These are phyloP conservation scores for Ampelocalamus luodianensis DNA, from an alignment of 176 grass and related monocot species.

Conservation along the genomic window DNA sequence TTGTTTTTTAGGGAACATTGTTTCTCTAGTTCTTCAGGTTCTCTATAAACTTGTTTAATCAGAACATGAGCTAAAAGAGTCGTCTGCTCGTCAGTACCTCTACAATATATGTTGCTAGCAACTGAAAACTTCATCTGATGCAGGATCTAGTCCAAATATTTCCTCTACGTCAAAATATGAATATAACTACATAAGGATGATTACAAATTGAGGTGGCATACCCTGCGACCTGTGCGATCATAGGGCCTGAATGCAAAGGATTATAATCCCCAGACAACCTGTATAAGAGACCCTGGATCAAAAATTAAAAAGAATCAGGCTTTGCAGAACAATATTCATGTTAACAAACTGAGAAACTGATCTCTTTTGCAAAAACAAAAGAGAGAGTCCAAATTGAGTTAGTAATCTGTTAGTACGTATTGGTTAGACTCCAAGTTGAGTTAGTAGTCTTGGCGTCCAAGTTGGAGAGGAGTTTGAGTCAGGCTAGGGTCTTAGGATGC, in stretches of 20 bases:
- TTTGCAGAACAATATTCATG: conserved; percentile 28
- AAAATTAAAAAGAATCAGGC: conserved; percentile 7
- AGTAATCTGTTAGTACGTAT: too few species aligned
- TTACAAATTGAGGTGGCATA: conserved; percentile 43
- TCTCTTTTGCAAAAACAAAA: too few species aligned
- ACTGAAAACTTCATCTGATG: neutral
- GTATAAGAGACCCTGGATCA: conserved; percentile 79
- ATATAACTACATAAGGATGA: conserved; percentile 13
- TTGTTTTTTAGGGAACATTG: neutral
- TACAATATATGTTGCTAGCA: neutral
- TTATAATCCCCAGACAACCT: conserved; percentile 95
- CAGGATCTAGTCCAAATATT: neutral
- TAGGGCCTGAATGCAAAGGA: conserved; percentile 94
- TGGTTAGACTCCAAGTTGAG: too few species aligned
- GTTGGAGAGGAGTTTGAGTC: too few species aligned
- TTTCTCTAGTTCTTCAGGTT: neutral
- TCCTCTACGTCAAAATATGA: neutral
- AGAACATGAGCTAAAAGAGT: neutral
- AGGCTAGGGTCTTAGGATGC: too few species aligned
- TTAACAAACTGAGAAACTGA: neutral
- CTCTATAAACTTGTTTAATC: neutral
- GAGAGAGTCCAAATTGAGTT: too few species aligned
- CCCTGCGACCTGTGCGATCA: conserved; percentile 79
- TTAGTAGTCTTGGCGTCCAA: too few species aligned
- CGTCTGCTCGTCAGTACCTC: neutral